phyloP scores from a whole-genome alignment of 2,329 filamentous ascomycete genomes.

The Aspergillus puulaauensis region DNA sequence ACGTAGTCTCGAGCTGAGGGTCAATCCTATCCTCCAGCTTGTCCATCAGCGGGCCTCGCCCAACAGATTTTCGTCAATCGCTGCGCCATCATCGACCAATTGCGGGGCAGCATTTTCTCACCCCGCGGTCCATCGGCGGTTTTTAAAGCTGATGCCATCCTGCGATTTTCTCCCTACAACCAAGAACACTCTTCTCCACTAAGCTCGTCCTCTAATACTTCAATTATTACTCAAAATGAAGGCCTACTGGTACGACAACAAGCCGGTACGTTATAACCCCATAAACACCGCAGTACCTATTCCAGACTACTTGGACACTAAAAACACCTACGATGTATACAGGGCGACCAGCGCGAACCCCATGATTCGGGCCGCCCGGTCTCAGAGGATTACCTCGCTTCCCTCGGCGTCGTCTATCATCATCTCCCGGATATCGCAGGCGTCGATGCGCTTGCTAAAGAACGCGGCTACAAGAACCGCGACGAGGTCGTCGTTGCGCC shows the following conservation, averaged over 20 bases:
- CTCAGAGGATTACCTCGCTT: constrained; percentile 62
- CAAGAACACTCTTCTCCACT: background rate
- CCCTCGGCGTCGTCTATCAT: constrained; percentile 79
- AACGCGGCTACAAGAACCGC: constrained; percentile 87
- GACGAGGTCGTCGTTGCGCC: constrained; percentile 91
- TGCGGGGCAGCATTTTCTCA: constrained; percentile 25
- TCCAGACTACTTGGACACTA: background rate
- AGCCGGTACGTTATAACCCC: constrained; percentile 48
- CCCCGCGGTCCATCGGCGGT: constrained; percentile 14
- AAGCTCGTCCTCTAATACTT: background rate
- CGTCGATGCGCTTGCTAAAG: constrained; percentile 71
- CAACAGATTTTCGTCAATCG: background rate
- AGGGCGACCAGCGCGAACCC: constrained; percentile 91
- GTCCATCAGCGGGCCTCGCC: background rate
- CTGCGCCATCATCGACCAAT: constrained; percentile 30
- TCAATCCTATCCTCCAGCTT: background rate
- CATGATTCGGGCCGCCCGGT: constrained; percentile 81
- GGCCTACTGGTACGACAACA: constrained; percentile 71
- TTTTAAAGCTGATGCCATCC: constrained; percentile 8
- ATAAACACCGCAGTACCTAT: background rate
- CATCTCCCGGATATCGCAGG: constrained; percentile 61
- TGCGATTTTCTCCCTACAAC: background rate
- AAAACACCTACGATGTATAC: constrained; percentile 7
- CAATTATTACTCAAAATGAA: constrained; percentile 53
- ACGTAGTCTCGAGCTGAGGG: background rate